Conservation (phyloP, 1,139 yeast genomes). For the Candida tropicalis region DNA sequence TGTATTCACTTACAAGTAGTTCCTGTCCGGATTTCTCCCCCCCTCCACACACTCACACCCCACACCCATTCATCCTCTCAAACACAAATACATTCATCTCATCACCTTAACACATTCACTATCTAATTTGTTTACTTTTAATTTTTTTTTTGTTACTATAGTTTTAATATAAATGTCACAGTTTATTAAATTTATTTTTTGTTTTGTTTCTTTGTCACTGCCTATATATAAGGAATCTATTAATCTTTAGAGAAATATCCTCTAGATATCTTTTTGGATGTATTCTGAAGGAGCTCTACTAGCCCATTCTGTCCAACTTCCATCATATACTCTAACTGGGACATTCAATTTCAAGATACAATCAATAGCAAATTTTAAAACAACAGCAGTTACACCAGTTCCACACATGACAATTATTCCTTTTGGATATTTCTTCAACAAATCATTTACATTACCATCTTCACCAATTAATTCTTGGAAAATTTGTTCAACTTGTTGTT, state of each 20-base stretch:
- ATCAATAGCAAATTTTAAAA: constrained; percentile 58
- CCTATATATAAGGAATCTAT: too few relatives aligned
- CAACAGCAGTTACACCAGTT: constrained; percentile 92
- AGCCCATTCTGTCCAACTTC: constrained; percentile 87
- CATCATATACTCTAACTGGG: constrained; percentile 81
- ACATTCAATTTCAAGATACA: constrained; percentile 59
- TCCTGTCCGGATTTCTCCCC: too few relatives aligned
- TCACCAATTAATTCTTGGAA: constrained; percentile 42
- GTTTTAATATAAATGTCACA: background rate
- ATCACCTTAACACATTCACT: background rate
- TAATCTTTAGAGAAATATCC: background rate
- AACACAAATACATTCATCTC: too few relatives aligned
- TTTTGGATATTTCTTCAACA: constrained; percentile 29
- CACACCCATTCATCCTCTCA: too few relatives aligned
- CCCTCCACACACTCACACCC: background rate
- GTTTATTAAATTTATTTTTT: background rate
- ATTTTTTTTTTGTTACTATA: background rate
- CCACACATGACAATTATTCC: constrained; percentile 91
- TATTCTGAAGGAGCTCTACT: constrained; percentile 42
- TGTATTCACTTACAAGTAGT: constrained; percentile 2
- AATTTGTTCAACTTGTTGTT: constrained; percentile 45
- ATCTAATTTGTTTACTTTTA: background rate
- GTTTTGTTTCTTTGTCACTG: background rate
- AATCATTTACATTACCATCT: constrained; percentile 20
- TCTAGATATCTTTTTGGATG: constrained; percentile 26